These are phyloP conservation scores for Russula olivacea DNA, from an alignment of 768 basidiomycete genomes.

Conservation along the genomic window DNA sequence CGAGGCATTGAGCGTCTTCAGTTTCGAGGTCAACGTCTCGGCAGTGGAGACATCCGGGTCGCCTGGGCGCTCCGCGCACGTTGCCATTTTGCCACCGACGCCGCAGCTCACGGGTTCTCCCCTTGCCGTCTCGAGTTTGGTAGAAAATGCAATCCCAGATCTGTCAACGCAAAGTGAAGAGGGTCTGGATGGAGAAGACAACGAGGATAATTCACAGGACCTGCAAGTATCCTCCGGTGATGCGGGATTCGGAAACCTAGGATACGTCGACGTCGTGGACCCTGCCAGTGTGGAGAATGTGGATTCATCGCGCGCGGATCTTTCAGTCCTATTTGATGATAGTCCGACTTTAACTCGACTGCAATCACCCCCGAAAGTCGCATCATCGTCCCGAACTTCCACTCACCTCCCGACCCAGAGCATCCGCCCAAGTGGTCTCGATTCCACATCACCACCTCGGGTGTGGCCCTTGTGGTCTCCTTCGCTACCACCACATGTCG, in stretches of 20 bases:
- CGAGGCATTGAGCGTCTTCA: not conserved
- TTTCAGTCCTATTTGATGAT: not conserved
- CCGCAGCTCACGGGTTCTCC: not conserved
- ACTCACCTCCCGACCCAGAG: not conserved
- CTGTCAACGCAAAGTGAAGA: not conserved
- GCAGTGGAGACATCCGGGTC: not conserved
- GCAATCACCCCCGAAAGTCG: not conserved
- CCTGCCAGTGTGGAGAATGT: not conserved
- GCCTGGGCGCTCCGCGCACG: not conserved
- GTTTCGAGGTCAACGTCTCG: slow-evolving; percentile 1
- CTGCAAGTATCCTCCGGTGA: not conserved
- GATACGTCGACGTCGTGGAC: not conserved
- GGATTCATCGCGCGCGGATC: not conserved
- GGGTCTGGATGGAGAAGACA: not conserved
- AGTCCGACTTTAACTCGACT: not conserved
- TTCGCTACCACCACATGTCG: not conserved
- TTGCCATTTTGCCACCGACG: not conserved
- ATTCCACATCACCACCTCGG: not conserved
- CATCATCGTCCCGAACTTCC: not conserved
- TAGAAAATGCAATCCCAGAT: not conserved
- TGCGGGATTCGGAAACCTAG: not conserved
- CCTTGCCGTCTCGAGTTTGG: not conserved
- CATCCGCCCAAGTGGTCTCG: not conserved
- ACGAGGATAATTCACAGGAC: not conserved
- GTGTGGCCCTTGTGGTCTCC: not conserved